These are phyloP conservation scores for Linum trigynum DNA, from an alignment of 345 rosid species.

Conservation along the genomic window DNA sequence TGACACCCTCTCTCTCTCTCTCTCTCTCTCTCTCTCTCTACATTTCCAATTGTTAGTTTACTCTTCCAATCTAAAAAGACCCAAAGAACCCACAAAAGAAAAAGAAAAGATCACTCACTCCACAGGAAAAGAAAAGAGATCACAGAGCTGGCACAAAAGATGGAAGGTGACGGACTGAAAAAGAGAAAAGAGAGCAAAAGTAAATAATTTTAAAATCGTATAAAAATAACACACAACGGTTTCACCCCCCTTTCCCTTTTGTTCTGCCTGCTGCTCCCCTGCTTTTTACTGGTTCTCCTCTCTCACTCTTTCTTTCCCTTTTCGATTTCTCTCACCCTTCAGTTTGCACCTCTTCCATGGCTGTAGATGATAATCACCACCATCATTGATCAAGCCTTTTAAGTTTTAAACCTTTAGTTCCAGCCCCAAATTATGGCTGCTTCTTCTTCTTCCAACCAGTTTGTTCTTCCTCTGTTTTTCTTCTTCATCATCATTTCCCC, in stretches of 20 bases:
- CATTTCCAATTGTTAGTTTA: background rate
- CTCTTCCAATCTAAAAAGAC: background rate
- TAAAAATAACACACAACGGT: background rate
- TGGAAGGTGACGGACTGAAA: constrained; percentile 21
- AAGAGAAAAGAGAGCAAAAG: too few relatives aligned
- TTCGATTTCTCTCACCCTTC: too few relatives aligned
- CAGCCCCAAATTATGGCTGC: constrained; percentile 25
- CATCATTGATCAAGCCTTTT: background rate
- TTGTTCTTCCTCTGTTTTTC: too few relatives aligned
- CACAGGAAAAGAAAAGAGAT: background rate
- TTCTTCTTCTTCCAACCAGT: constrained; percentile 21
- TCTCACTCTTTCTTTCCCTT: background rate
- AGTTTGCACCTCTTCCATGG: too few relatives aligned
- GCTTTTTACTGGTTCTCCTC: background rate
- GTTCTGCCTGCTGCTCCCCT: background rate
- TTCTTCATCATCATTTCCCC: too few relatives aligned
- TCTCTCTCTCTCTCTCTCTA: background rate
- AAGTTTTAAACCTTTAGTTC: background rate
- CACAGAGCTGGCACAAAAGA: constrained; percentile 12
- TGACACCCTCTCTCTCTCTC: background rate
- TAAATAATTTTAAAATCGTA: background rate
- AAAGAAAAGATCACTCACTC: background rate
- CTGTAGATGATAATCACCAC: too few relatives aligned
- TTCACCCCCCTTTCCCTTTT: background rate
- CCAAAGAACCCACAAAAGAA: background rate